Evolutionary conservation across 495 filamentous ascomycete genomes (phyloP).

Genomic region (Chaetomium cochliodes): DNA sequence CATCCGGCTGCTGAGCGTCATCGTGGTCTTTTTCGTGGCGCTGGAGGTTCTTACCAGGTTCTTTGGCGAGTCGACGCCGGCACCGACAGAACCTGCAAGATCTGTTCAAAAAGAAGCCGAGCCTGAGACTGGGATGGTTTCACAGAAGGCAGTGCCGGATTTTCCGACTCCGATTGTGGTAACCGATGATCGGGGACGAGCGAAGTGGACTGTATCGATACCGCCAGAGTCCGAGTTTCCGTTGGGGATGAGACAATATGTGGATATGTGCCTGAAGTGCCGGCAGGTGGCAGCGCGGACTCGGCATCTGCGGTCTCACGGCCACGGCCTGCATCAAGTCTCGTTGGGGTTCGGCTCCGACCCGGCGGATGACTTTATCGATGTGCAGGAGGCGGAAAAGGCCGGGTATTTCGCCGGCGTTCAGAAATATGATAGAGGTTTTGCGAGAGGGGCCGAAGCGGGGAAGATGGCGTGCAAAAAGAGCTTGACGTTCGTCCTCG

Average conservation of each 20-base stretch:
- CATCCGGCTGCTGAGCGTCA: slow-evolving; percentile 43
- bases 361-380: slow-evolving; percentile 63
- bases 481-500: slow-evolving; percentile 68
- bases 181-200: slow-evolving; percentile 53
- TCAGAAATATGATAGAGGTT: background rate
- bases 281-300: slow-evolving; percentile 54
- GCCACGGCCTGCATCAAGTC: slow-evolving; percentile 38
- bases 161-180: slow-evolving; percentile 60
- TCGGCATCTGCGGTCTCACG: slow-evolving; percentile 44
- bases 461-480: slow-evolving; percentile 57
- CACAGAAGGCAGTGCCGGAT: slow-evolving; percentile 50
- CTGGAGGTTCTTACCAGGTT: slow-evolving; percentile 28
- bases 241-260: slow-evolving; percentile 56
- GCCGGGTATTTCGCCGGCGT: slow-evolving; percentile 53
- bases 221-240: slow-evolving; percentile 59
- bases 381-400: slow-evolving; percentile 61
- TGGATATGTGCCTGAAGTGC: slow-evolving; percentile 59
- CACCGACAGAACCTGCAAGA: slow-evolving; percentile 27
- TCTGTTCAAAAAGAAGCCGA: slow-evolving; percentile 28
- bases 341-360: slow-evolving; percentile 57
- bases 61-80: slow-evolving; percentile 22
- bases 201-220: slow-evolving; percentile 70
- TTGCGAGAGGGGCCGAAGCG: slow-evolving; percentile 28
- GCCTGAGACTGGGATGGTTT: slow-evolving; percentile 46
- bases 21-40: slow-evolving; percentile 40